Evolutionary conservation across 2,329 filamentous ascomycete species (phyloP).

Genomic region (Scortechinia acanthostroma): DNA sequence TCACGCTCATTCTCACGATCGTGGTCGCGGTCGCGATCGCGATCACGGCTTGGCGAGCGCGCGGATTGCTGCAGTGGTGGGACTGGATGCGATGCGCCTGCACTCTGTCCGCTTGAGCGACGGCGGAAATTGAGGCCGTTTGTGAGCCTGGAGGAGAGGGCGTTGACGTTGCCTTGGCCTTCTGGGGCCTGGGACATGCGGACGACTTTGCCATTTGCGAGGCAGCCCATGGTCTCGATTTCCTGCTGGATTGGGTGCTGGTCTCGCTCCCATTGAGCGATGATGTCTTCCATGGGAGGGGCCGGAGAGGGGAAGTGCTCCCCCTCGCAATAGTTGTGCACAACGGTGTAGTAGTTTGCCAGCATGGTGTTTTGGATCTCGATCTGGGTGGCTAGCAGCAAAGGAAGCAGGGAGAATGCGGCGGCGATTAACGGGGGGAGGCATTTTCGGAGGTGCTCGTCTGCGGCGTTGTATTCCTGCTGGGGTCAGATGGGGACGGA

Average conservation of each 20-base stretch:
- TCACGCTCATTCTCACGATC: too few species aligned
- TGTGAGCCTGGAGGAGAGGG: too few species aligned
- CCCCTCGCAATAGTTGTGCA: slow-evolving; percentile 68
- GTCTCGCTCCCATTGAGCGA: slow-evolving; percentile 55
- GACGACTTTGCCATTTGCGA: slow-evolving; percentile 62
- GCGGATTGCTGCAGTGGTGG: too few species aligned
- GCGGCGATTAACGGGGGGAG: slow-evolving; percentile 68
- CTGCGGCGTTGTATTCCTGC: slow-evolving; percentile 67
- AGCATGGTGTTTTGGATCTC: slow-evolving; percentile 73
- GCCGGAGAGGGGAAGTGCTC: slow-evolving; percentile 65
- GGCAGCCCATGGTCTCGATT: slow-evolving; percentile 54
- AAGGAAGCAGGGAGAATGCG: slow-evolving; percentile 68
- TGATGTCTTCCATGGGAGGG: slow-evolving; percentile 65
- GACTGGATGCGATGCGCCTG: too few species aligned
- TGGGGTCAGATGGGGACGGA: slow-evolving; percentile 6
- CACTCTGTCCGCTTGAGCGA: too few species aligned
- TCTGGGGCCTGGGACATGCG: slow-evolving; percentile 42
- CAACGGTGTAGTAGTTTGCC: slow-evolving; percentile 69
- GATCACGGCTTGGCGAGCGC: not conserved
- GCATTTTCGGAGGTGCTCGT: slow-evolving; percentile 65
- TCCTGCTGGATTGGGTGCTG: slow-evolving; percentile 60
- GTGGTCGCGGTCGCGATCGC: slow-evolving; percentile 10
- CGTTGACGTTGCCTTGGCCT: too few species aligned
- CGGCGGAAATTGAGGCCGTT: too few species aligned
- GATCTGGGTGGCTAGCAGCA: slow-evolving; percentile 63